These are phyloP conservation scores for Phaeosphaeria sp. DNA, from an alignment of 2,329 filamentous ascomycete genomes.

Conservation along the genomic window DNA sequence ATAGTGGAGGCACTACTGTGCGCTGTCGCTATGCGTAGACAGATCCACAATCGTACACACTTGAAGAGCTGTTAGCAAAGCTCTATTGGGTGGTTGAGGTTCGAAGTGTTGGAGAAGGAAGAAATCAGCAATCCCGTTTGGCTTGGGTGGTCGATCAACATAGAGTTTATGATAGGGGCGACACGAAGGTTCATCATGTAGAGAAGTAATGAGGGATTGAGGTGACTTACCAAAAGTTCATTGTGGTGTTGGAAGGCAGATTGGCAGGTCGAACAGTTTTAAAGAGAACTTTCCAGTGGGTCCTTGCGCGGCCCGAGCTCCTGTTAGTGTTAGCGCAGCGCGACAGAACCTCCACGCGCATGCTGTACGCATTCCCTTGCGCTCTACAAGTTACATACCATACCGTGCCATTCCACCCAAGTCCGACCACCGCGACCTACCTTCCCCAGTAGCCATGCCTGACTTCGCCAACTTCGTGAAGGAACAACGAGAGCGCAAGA, in stretches of 20 bases:
- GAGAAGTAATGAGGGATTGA: constrained; percentile 7
- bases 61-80: constrained; percentile 4
- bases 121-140: constrained; percentile 49
- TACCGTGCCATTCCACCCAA: background rate
- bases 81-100: constrained; percentile 6
- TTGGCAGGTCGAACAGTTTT: constrained; percentile 22
- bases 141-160: constrained; percentile 51
- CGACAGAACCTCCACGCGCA: constrained; percentile 7
- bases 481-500: constrained; percentile 68
- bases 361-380: background rate
- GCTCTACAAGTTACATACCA: background rate
- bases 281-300: constrained; percentile 18
- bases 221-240: constrained; percentile 38
- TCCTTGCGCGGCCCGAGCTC: constrained; percentile 26
- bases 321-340: constrained; percentile 20
- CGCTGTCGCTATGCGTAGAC: too few relatives aligned
- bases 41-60: background rate
- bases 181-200: constrained; percentile 48
- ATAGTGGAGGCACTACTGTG: background rate
- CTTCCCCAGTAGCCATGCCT: constrained; percentile 21
- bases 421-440: background rate
- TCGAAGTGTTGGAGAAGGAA: constrained; percentile 8
- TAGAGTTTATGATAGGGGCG: constrained; percentile 50
- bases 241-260: constrained; percentile 28
- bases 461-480: constrained; percentile 43